Percentiles rank a stretch among this genome's conserved stretches.
Evolutionary conservation across 1,284 basidiomycete genomes (phyloP).

Genomic region (Pseudozyma sp.): DNA sequence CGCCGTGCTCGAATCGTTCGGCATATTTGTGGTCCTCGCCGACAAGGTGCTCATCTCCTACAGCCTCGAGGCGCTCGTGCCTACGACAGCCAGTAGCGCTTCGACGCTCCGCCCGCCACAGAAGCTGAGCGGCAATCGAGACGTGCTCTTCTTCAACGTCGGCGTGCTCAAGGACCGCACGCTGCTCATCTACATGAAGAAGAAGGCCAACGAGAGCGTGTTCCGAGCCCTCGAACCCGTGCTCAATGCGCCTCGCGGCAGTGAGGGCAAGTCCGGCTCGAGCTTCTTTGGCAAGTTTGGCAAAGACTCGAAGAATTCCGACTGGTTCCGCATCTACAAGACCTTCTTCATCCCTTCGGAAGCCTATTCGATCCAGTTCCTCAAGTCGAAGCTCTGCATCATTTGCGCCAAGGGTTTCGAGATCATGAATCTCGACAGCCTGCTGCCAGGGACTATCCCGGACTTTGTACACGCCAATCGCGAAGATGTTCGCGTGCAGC

Average conservation of each 20-base stretch:
- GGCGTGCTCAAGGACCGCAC: conserved; percentile 86
- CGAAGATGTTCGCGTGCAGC: conserved; percentile 79
- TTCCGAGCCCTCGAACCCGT: conserved; percentile 95
- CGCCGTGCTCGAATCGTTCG: conserved; percentile 92
- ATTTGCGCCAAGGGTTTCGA: conserved; percentile 89
- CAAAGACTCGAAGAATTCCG: conserved; percentile 80
- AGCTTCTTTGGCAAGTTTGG: conserved; percentile 77
- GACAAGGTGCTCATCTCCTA: conserved; percentile 81
- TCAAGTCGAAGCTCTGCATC: conserved; percentile 89
- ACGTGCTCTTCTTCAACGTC: conserved; percentile 93
- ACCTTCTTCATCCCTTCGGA: conserved; percentile 93
- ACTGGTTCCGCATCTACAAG: conserved; percentile 92
- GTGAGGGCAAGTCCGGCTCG: conserved; percentile 75
- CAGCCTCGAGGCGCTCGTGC: conserved; percentile 93
- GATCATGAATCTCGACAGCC: conserved; percentile 85
- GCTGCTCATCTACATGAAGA: conserved; percentile 93
- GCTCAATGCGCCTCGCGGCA: conserved; percentile 80
- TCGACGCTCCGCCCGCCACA: conserved; percentile 74
- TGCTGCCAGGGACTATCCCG: conserved; percentile 86
- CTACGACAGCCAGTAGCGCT: conserved; percentile 76
- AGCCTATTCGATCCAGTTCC: conserved; percentile 87
- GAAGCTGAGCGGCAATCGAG: conserved; percentile 85
- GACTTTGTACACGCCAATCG: conserved; percentile 73
- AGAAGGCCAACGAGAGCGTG: conserved; percentile 87
- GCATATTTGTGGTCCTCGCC: conserved; percentile 92